Conservation (phyloP, 208 protist species). For the Balamuthia mandrillaris region DNA sequence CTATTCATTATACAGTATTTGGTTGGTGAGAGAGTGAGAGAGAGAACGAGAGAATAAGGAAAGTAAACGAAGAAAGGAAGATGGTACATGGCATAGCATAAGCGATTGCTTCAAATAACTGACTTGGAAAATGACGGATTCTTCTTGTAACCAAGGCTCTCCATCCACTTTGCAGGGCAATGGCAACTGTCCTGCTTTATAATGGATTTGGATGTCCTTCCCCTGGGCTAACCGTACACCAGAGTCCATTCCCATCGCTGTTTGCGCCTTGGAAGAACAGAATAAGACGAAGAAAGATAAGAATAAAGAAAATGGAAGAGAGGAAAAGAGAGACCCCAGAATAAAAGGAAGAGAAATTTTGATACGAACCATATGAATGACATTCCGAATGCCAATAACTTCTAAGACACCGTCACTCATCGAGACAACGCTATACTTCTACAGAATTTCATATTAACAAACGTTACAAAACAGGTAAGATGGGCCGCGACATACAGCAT, state of each 20-base stretch:
- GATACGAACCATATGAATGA: not conserved
- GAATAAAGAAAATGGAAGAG: too few relatives aligned
- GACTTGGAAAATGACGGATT: not conserved
- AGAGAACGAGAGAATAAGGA: not conserved
- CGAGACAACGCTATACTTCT: conserved; percentile 6
- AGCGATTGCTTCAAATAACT: not conserved
- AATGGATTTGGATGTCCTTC: not conserved
- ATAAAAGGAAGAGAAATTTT: not conserved
- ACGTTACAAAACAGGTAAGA: not conserved
- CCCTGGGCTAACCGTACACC: not conserved
- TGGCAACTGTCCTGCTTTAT: not conserved
- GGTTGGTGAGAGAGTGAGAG: not conserved
- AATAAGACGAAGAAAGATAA: too few relatives aligned
- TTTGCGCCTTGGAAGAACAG: too few relatives aligned
- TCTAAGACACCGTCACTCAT: conserved; percentile 2
- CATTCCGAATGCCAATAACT: not conserved
- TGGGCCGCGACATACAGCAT: not conserved
- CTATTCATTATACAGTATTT: not conserved
- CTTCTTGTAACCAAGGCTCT: not conserved
- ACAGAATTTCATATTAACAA: not conserved
- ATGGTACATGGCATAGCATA: not conserved
- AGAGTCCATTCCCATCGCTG: not conserved
- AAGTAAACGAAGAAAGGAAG: not conserved
- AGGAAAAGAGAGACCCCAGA: too few relatives aligned
- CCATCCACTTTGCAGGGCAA: not conserved